These are phyloP conservation scores for Brassica balearica DNA, from an alignment of 441 rosid genomes.

Conservation along the genomic window DNA sequence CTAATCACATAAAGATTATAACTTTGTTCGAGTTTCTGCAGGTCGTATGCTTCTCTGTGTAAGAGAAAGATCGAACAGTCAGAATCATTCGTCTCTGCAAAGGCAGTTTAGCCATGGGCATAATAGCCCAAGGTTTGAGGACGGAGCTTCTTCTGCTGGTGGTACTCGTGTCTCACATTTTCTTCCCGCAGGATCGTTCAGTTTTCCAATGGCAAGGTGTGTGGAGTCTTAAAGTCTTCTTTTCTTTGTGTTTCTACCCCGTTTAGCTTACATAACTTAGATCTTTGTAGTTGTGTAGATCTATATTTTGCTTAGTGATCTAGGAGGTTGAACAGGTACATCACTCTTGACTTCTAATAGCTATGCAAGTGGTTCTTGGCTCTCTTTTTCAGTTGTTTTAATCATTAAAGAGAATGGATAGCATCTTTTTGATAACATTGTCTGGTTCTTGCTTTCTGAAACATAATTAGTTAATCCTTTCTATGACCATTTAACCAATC, in stretches of 20 bases:
- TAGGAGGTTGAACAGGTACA: slow-evolving; percentile 7
- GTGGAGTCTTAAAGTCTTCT: not conserved
- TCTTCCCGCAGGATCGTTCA: slow-evolving; percentile 93
- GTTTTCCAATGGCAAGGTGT: slow-evolving; percentile 92
- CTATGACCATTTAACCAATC: not conserved
- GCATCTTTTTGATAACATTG: not conserved
- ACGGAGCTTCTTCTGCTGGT: slow-evolving; percentile 38
- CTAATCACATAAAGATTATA: too few relatives aligned
- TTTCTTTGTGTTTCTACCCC: not conserved
- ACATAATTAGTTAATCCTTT: not conserved
- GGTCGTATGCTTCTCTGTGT: too few relatives aligned
- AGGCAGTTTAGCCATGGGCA: slow-evolving; percentile 49
- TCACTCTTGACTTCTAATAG: slow-evolving; percentile 2
- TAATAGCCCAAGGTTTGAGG: slow-evolving; percentile 44
- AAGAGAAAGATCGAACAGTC: slow-evolving; percentile 30
- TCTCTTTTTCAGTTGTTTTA: not conserved
- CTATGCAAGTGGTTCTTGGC: slow-evolving; percentile 14
- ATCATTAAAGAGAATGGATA: not conserved
- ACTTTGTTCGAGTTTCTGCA: too few relatives aligned
- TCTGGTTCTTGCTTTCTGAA: not conserved
- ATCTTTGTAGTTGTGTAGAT: slow-evolving; percentile 3
- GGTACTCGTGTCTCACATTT: slow-evolving; percentile 69
- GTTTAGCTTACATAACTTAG: not conserved
- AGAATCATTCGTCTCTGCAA: slow-evolving; percentile 40
- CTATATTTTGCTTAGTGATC: not conserved